Conservation (phyloP, 352 stramenopile species). For the Pythium vanterpoolii region DNA sequence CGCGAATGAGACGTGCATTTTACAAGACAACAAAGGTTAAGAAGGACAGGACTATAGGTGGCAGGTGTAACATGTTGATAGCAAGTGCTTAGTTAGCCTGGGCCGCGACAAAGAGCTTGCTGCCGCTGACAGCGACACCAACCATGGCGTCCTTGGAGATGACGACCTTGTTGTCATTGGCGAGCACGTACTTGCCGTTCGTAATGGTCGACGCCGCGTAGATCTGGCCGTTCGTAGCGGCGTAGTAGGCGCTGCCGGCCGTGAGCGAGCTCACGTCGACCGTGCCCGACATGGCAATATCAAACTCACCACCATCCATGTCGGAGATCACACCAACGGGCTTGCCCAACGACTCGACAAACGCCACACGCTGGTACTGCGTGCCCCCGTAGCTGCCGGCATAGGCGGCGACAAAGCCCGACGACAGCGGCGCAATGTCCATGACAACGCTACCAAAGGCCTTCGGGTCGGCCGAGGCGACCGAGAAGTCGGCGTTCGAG, state of each 20-base stretch:
- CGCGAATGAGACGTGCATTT: no score
- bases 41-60: no score
- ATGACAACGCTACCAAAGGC: conserved; percentile 49
- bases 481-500: conserved; percentile 68
- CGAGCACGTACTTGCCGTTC: conserved; percentile 55
- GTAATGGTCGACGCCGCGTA: conserved; percentile 49
- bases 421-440: conserved; percentile 49
- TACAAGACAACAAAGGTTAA: no score
- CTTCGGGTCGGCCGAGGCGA: conserved; percentile 50
- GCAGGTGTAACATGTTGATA: no score
- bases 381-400: conserved; percentile 46
- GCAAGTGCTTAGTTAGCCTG: conserved; percentile 20
- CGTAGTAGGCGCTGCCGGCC: conserved; percentile 61
- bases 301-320: conserved; percentile 42
- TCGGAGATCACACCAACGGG: conserved; percentile 72
- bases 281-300: conserved; percentile 58
- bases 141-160: conserved; percentile 76
- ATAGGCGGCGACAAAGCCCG: conserved; percentile 55
- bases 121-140: conserved; percentile 56
- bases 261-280: conserved; percentile 44
- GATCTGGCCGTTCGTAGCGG: conserved; percentile 55
- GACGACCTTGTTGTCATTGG: conserved; percentile 65
- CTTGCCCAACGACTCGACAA: conserved; percentile 68
- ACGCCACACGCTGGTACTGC: conserved; percentile 65
- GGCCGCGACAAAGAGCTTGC: conserved; percentile 49